A percentile compares a stretch with the other conserved stretches of the same genome.
These are phyloP conservation scores for Penicillium tannophilum DNA, from an alignment of 495 filamentous ascomycete species.

Conservation along the genomic window DNA sequence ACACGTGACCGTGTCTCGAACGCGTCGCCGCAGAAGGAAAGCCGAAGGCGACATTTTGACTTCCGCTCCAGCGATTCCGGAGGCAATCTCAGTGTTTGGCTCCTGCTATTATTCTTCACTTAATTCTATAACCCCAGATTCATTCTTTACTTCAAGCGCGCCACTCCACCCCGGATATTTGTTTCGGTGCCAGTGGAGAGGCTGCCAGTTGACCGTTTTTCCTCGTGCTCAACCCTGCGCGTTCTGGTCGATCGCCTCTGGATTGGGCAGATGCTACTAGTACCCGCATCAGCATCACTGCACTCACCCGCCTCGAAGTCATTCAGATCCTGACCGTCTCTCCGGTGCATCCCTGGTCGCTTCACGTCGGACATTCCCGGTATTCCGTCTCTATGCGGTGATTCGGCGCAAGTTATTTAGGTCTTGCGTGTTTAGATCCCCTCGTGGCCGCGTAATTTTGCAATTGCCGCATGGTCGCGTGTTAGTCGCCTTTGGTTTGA, in stretches of 20 bases:
- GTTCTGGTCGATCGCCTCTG: slow-evolving; percentile 32
- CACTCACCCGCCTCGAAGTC: slow-evolving; percentile 13
- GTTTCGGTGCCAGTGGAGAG: slow-evolving; percentile 5
- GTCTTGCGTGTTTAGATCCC: slow-evolving; percentile 24
- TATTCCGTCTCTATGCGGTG: slow-evolving; percentile 23
- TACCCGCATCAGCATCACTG: slow-evolving; percentile 14
- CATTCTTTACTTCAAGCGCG: background rate
- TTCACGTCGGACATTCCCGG: slow-evolving; percentile 19
- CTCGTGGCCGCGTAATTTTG: slow-evolving; percentile 23
- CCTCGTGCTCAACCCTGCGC: slow-evolving; percentile 33
- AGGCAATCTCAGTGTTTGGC: slow-evolving; percentile 12
- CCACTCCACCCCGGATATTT: slow-evolving; percentile 6
- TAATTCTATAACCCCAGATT: background rate
- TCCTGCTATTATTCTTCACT: slow-evolving; percentile 10
- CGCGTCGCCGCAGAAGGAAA: slow-evolving; percentile 35
- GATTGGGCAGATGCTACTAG: slow-evolving; percentile 27
- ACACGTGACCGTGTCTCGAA: slow-evolving; percentile 45
- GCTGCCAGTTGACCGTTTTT: slow-evolving; percentile 21
- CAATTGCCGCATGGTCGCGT: slow-evolving; percentile 23
- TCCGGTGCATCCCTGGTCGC: slow-evolving; percentile 12
- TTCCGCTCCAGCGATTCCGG: slow-evolving; percentile 8
- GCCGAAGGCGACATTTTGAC: slow-evolving; percentile 20
- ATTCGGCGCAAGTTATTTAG: slow-evolving; percentile 21
- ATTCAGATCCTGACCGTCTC: slow-evolving; percentile 25
- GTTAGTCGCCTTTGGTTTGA: slow-evolving; percentile 7